These are phyloP conservation scores for Emergomyces pasteurianus DNA, from an alignment of 2,329 filamentous ascomycete genomes.

Conservation along the genomic window DNA sequence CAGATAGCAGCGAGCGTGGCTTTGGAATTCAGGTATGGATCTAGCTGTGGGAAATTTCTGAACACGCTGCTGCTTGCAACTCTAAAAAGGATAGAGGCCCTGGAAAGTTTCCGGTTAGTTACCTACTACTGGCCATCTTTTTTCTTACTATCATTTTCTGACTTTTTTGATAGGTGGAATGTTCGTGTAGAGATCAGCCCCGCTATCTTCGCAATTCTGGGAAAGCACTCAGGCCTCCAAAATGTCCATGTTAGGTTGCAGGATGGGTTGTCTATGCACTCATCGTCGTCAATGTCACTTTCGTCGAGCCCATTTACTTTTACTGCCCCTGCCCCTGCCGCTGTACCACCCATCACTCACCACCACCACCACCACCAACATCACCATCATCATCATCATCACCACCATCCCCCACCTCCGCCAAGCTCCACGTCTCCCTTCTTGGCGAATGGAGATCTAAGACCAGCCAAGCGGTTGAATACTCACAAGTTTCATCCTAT, in stretches of 20 bases:
- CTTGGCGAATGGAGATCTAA: neutral
- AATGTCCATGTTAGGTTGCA: constrained; percentile 49
- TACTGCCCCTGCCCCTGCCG: constrained; percentile 11
- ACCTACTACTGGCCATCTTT: neutral
- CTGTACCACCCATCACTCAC: constrained; percentile 8
- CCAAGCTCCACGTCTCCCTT: neutral
- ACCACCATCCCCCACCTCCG: constrained; percentile 6
- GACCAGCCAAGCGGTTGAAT: neutral
- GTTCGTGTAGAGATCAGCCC: constrained; percentile 51
- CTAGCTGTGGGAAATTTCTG: constrained; percentile 52
- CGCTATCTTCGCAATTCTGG: constrained; percentile 45
- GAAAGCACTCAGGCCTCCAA: constrained; percentile 41
- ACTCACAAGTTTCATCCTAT: constrained; percentile 16
- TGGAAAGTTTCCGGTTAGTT: constrained; percentile 45
- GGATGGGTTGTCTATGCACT: constrained; percentile 43
- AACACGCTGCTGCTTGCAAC: constrained; percentile 49
- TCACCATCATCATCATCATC: constrained; percentile 17
- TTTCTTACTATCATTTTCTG: neutral
- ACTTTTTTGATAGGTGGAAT: constrained; percentile 44
- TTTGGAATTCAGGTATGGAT: constrained; percentile 42
- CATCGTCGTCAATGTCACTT: constrained; percentile 33
- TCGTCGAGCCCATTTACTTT: neutral
- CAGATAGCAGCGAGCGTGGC: constrained; percentile 42
- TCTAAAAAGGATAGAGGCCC: constrained; percentile 41
- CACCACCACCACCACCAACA: constrained; percentile 14